Evolutionary conservation across 371 early-diverging fungal species (phyloP).

Genomic region (Fennellomyces sp.): DNA sequence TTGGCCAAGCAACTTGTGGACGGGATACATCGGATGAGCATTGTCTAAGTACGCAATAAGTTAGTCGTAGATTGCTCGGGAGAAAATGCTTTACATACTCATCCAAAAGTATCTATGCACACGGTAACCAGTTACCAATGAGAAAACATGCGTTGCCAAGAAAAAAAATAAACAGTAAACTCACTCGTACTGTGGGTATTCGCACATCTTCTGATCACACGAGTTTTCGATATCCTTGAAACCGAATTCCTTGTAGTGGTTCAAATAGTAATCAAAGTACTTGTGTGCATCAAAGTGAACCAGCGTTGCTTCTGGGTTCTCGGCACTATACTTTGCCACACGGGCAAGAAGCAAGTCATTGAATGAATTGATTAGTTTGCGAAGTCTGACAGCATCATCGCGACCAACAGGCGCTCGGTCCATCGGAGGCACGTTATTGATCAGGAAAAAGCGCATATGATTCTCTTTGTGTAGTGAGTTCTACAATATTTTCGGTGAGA

Average conservation of each 20-base stretch:
- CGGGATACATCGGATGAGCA: conserved; percentile 14
- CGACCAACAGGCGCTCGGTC: conserved; percentile 7
- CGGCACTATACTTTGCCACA: neutral
- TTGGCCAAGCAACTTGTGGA: conserved; percentile 8
- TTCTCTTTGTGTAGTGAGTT: conserved; percentile 1
- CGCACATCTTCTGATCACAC: neutral
- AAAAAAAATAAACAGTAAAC: neutral
- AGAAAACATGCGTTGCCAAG: neutral
- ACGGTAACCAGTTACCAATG: neutral
- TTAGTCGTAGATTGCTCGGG: too few relatives aligned
- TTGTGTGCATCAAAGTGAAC: conserved; percentile 13
- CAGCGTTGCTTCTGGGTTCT: neutral
- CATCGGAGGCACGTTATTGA: conserved; percentile 19
- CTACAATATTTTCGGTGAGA: neutral
- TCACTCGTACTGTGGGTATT: conserved; percentile 13
- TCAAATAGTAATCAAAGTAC: conserved; percentile 10
- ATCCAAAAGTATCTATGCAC: conserved; percentile 16
- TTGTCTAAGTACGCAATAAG: neutral
- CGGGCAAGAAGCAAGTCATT: conserved; percentile 2
- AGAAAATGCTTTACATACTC: conserved; percentile 2
- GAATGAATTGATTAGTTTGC: neutral
- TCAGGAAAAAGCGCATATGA: conserved; percentile 10
- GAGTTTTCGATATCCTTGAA: conserved; percentile 8
- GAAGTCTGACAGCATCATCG: neutral
- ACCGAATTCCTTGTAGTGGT: conserved; percentile 4